Base-by-base conservation (phyloP, 306 rosid species). In the Echinosophora koreensis region DNA sequence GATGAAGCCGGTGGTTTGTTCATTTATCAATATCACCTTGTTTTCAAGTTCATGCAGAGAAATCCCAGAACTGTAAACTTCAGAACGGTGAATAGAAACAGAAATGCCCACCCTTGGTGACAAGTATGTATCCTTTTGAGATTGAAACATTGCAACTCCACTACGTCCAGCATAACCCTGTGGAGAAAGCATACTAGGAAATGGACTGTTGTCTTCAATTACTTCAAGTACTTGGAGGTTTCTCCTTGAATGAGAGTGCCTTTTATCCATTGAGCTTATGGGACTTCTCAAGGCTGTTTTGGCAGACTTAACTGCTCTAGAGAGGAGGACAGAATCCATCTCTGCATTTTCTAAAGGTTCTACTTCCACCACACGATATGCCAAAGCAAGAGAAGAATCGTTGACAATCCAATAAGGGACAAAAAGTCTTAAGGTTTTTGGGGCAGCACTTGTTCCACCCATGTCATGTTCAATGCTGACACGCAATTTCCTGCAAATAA, bases 351-450 rank as follows among this genome's bases (percentile, higher is more conserved):
- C 97, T n/a, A 35, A 60, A 67, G 97, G 89, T 82, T 92, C 99
- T 41, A 91, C 93, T 83, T 92, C 99, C 61, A 95, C 97, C 84
- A 95, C 86, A 61, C 91, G 96, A 82, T 95, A 95, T 70, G 91
- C 88, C 88, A 95, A 82, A 59, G 93, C 38, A 63, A 95, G 75
- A 83, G 91, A 86, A 47, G 97, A 86, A 74, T 95, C 94, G 27
- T 95, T 90, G 44, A 86, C 87, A 82, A 95, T 92, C 99, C 99
- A 95, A 83, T 95, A 95, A 18, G 99, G 97, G 51, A 95, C 97
- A 83, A 86, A 91, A 77, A 95, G 85, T 81, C 97, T 92, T 14
- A 90, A 75, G 62, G 90, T 92, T 88, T 92, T 92, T 59, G 97
- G 96, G 18, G 97, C 97, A 68, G 86, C 88, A 79, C 80, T 88